Evolutionary conservation across 768 basidiomycete species (phyloP).

Genomic region (Trametes coccinea): DNA sequence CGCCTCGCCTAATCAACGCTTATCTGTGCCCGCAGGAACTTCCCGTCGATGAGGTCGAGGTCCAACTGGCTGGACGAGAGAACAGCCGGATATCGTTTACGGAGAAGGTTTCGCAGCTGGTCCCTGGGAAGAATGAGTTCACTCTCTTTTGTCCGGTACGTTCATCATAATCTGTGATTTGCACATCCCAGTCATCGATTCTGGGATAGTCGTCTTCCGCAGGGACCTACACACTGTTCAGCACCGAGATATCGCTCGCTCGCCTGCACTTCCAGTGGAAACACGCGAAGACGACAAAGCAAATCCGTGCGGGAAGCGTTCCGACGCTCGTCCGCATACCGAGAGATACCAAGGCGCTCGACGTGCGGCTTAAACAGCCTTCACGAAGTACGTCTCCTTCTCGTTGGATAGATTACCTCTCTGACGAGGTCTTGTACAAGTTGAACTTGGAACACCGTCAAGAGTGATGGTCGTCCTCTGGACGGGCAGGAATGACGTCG

Average conservation of each 20-base stretch:
- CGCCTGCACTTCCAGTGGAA: constrained; percentile 68
- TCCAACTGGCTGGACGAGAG: constrained; percentile 64
- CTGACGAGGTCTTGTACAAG: constrained; percentile 37
- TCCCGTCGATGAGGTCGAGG: constrained; percentile 58
- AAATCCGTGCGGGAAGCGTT: constrained; percentile 29
- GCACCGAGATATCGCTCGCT: constrained; percentile 64
- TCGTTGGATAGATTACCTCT: not conserved
- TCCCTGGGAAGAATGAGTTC: constrained; percentile 58
- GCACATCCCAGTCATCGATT: not conserved
- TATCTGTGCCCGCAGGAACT: constrained; percentile 48
- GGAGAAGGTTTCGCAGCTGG: constrained; percentile 42
- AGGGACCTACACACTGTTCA: constrained; percentile 70
- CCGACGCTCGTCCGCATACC: constrained; percentile 61
- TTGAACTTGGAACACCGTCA: constrained; percentile 63
- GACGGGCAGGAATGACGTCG: constrained; percentile 69
- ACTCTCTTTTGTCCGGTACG: constrained; percentile 74
- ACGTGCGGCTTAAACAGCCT: constrained; percentile 65
- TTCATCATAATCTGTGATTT: not conserved
- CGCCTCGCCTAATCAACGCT: not conserved
- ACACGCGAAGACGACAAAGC: constrained; percentile 32
- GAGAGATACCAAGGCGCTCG: constrained; percentile 59
- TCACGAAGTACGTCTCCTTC: constrained; percentile 27
- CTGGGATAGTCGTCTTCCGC: constrained; percentile 58
- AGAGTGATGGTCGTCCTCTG: constrained; percentile 56
- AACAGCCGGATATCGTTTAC: constrained; percentile 61